Percentiles rank a stretch among this genome's conserved stretches.
phyloP scores from a whole-genome alignment of 805 yeast genomes.

The Saccharomycopsis javanensis region DNA sequence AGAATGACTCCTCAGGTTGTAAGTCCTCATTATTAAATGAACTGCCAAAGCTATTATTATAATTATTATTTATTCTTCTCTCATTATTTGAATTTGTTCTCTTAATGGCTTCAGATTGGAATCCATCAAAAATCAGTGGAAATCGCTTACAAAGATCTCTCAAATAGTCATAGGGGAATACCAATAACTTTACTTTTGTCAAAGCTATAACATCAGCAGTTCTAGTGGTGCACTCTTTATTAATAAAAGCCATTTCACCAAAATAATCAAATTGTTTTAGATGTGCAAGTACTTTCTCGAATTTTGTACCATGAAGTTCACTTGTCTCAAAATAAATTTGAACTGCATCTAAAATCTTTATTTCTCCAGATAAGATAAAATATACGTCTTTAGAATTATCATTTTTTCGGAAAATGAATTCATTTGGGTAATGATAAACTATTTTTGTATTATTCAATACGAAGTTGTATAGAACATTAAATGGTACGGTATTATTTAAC shows the following conservation, averaged over 20 bases:
- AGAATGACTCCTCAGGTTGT: neutral
- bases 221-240: slow-evolving; percentile 28
- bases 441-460: neutral
- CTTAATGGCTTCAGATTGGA: slow-evolving; percentile 49
- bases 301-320: slow-evolving; percentile 19
- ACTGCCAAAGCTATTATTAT: neutral
- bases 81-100: slow-evolving; percentile 31
- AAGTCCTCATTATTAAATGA: neutral
- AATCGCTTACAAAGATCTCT: slow-evolving; percentile 46
- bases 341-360: slow-evolving; percentile 47
- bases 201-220: slow-evolving; percentile 60
- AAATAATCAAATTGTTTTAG: slow-evolving; percentile 56
- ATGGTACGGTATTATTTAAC: slow-evolving; percentile 1
- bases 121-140: slow-evolving; percentile 50
- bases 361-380: slow-evolving; percentile 59
- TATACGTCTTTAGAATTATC: slow-evolving; percentile 55
- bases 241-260: slow-evolving; percentile 68
- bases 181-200: slow-evolving; percentile 48
- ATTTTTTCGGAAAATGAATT: slow-evolving; percentile 50
- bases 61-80: slow-evolving; percentile 1
- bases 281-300: slow-evolving; percentile 43
- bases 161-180: slow-evolving; percentile 46
- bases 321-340: slow-evolving; percentile 21
- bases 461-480: slow-evolving; percentile 6
- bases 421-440: slow-evolving; percentile 35